Evolutionary conservation across 2,329 filamentous ascomycete genomes (phyloP), one percentile per base, ranked within the genome.

Genomic region (Colletotrichum sp.): DNA sequence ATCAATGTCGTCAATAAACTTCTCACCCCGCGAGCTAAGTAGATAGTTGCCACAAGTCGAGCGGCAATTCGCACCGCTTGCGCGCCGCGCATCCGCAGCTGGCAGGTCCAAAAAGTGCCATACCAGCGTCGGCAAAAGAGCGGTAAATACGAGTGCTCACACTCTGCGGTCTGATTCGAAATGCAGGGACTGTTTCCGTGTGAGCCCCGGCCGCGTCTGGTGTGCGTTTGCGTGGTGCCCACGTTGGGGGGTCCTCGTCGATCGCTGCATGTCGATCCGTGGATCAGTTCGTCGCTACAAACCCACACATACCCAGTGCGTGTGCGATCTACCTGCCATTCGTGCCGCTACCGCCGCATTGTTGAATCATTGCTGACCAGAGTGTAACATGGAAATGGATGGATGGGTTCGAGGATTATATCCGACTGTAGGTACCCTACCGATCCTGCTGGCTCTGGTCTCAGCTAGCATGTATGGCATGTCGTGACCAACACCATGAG

Each of bases 211-310:
- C 44, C 59, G 30, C 30, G 59, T 62, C 34, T 30, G 59, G 59
- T 44, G 39, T 36, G 68, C 60, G 39, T 49, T 39, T 36, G 68
- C 60, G 34, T 64, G 49, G 60, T 70, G 68, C 36, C 68, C 62
- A 75, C 72, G 36, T 66, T 60, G 34, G 68, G 60, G 34, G 30
- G 59, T 30, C n/a, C 32, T 36, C 28, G 73, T 66, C 64, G 74
- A 76, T 76, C 74, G 15, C 59, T 74, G 74, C 70, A 69, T 65
- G 74, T 34, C 49, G 59, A 73, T 65, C 73, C 13, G 44, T 49
- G 57, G 73, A 64, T 69, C 64, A 74, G 49, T 55, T 69, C 70
- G 65, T 65, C 28, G 49, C 28, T 21, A 26, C 30, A 34, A 65
- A 39, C 44, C 60, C 30, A 57, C 30, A 36, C 30, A 57, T 36